These are phyloP conservation scores for Calonectria honghensis DNA, from an alignment of 2,329 filamentous ascomycete genomes.

Conservation along the genomic window DNA sequence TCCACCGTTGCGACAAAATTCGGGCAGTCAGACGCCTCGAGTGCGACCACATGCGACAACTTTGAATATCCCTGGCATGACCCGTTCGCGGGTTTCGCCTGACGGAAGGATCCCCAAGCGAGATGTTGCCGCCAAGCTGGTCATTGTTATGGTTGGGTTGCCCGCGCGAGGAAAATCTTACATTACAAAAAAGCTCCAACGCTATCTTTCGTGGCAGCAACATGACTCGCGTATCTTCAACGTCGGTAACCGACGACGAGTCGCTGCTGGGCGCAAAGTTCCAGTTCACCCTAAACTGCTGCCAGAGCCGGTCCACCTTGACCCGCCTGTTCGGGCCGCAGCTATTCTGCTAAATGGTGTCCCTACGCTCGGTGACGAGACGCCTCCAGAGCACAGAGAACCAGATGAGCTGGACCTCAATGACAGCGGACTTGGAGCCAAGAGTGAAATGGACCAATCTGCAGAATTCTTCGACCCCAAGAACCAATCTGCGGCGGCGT, in stretches of 20 bases:
- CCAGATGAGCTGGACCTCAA: conserved; percentile 63
- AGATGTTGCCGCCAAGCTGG: conserved; percentile 96
- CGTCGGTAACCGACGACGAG: conserved; percentile 91
- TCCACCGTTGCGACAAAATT: conserved; percentile 82
- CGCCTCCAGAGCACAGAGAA: conserved; percentile 59
- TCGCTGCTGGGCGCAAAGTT: conserved; percentile 79
- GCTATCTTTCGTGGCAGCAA: conserved; percentile 97
- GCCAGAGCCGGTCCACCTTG: conserved; percentile 61
- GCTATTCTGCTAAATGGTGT: conserved; percentile 75
- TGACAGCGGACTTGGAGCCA: conserved; percentile 46
- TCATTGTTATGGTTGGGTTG: conserved; percentile 98
- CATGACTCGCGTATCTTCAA: conserved; percentile 98
- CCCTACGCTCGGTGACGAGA: conserved; percentile 58
- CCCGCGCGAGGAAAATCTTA: conserved; percentile 98
- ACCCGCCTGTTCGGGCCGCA: conserved; percentile 71
- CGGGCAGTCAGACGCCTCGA: conserved; percentile 84
- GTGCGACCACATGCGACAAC: conserved; percentile 91
- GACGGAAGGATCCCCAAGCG: conserved; percentile 95
- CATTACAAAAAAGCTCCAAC: conserved; percentile 97
- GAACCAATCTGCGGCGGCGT: conserved; percentile 86
- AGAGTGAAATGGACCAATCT: conserved; percentile 84
- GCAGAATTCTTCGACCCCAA: conserved; percentile 95
- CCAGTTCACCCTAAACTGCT: conserved; percentile 58
- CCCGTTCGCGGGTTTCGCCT: conserved; percentile 94
- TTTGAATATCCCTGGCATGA: conserved; percentile 96